phyloP scores from a whole-genome alignment of 108 stramenopile genomes.

The Skeletonema potamos region DNA sequence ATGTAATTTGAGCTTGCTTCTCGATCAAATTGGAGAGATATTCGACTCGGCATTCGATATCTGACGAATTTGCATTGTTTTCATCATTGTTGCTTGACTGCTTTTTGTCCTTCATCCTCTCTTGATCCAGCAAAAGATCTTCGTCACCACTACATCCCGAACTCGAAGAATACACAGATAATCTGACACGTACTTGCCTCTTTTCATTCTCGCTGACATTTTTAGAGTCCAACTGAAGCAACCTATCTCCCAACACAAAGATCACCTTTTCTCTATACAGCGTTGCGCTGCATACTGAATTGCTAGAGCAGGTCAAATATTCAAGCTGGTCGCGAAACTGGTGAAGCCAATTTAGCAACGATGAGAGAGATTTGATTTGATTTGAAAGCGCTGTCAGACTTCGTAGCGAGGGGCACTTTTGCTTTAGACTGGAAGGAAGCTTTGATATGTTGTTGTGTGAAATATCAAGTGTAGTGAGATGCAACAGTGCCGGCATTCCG shows the following conservation, averaged over 20 bases:
- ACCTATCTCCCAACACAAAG: conserved; percentile 21
- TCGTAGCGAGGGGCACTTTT: conserved; percentile 14
- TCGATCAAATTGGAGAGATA: not conserved
- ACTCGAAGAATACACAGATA: not conserved
- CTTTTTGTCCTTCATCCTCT: not conserved
- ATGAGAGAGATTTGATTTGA: conserved; percentile 26
- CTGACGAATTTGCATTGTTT: not conserved
- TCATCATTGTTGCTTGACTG: not conserved
- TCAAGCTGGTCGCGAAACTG: conserved; percentile 19
- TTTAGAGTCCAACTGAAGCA: conserved; percentile 8
- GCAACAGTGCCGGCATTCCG: not conserved
- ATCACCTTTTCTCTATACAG: conserved; percentile 40
- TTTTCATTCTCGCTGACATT: conserved; percentile 9
- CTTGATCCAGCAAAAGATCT: not conserved
- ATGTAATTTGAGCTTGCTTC: not conserved
- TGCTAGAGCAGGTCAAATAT: conserved; percentile 13
- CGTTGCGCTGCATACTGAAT: conserved; percentile 25
- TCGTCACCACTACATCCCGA: not conserved
- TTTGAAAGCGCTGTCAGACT: conserved; percentile 19
- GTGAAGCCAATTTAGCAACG: conserved; percentile 19
- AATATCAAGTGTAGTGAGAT: conserved; percentile 27
- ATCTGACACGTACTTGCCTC: conserved; percentile 9
- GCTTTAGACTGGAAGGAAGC: conserved; percentile 16
- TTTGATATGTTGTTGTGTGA: conserved; percentile 30
- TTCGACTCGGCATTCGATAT: not conserved